phyloP scores from a whole-genome alignment of 2,329 filamentous ascomycete genomes.

The Penicillium hesseltinei region DNA sequence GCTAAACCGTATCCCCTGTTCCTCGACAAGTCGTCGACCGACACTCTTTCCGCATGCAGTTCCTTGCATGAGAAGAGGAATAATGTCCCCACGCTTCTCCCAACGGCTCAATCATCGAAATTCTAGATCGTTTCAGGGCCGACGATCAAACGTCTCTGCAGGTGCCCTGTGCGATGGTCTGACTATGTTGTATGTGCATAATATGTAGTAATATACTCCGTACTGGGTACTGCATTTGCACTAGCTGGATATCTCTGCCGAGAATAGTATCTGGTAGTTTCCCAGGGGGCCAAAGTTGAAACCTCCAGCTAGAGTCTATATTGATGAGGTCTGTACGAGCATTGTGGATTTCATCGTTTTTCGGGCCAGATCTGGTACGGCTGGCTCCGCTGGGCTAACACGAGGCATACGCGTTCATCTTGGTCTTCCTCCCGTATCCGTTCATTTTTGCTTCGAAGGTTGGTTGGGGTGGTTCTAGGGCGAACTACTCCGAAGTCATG shows the following conservation, averaged over 20 bases:
- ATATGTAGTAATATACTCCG: not conserved
- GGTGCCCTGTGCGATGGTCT: constrained; percentile 16
- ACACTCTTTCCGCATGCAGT: not conserved
- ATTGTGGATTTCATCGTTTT: not conserved
- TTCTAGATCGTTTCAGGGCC: constrained; percentile 36
- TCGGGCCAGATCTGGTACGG: not conserved
- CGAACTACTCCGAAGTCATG: not conserved
- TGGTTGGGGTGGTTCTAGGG: not conserved
- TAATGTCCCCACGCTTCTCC: constrained; percentile 12
- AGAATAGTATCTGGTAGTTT: not conserved
- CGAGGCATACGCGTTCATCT: not conserved
- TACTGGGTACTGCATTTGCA: not conserved
- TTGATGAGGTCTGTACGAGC: not conserved
- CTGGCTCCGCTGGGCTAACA: not conserved
- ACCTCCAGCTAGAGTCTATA: constrained; percentile 17
- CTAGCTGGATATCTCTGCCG: not conserved
- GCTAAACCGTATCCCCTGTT: not conserved
- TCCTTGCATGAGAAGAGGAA: not conserved
- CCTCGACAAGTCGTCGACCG: not conserved
- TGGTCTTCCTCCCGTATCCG: not conserved
- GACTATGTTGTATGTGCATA: not conserved
- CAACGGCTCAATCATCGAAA: constrained; percentile 11
- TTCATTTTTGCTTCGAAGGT: not conserved
- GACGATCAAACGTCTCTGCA: constrained; percentile 33
- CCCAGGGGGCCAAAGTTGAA: constrained; percentile 10